Evolutionary conservation across 208 protist species (phyloP).

Genomic region (Crithidia expoeki): DNA sequence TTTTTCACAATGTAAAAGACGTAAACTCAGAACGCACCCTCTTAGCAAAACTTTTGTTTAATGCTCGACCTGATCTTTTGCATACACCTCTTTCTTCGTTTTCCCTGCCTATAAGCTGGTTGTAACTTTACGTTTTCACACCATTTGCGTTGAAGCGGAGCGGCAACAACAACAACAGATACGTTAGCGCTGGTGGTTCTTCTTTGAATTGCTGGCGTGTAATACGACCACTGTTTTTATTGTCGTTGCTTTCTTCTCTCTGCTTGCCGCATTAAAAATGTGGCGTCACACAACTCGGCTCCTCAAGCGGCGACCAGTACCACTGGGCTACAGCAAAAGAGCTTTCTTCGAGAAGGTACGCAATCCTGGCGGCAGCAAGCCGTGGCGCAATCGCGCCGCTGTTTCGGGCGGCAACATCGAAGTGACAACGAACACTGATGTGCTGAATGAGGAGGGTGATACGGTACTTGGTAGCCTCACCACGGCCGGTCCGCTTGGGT

Average conservation of each 20-base stretch:
- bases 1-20: too few species aligned
- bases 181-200: not conserved
- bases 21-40: too few species aligned
- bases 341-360: conserved; percentile 78
- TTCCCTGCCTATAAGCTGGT: too few species aligned
- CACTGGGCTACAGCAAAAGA: conserved; percentile 70
- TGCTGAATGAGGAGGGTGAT: conserved; percentile 36
- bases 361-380: conserved; percentile 79
- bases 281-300: conserved; percentile 27
- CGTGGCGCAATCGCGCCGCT: conserved; percentile 68
- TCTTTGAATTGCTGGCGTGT: too few species aligned
- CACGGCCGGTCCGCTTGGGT: conserved; percentile 52
- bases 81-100: too few species aligned
- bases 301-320: conserved; percentile 45
- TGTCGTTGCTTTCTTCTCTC: not conserved
- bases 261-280: conserved; percentile 26
- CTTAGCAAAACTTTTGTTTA: too few species aligned
- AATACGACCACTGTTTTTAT: too few species aligned
- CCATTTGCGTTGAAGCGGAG: too few species aligned
- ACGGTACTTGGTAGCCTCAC: conserved; percentile 54
- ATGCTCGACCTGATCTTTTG: too few species aligned
- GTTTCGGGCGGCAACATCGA: conserved; percentile 64
- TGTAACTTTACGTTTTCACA: too few species aligned
- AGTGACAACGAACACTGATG: conserved; percentile 56
- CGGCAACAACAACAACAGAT: not conserved